Percentiles rank a stretch among this genome's conserved stretches.
Conservation (phyloP, 1,284 basidiomycete genomes). For the Megacollybia platyphylla region DNA sequence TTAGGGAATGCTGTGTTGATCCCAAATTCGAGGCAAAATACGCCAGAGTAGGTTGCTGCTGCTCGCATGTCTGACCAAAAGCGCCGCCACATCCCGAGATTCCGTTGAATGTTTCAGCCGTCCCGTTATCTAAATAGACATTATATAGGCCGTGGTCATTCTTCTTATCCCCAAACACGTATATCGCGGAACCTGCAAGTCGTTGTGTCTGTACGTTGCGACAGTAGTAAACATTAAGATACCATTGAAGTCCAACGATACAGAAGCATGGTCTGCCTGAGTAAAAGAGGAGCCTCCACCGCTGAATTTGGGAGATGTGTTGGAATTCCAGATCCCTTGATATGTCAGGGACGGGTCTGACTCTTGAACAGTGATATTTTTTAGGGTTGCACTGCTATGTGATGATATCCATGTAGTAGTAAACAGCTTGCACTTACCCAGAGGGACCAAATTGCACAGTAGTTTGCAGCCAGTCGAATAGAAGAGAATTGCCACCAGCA, state of each 20-base stretch:
- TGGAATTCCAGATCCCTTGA: conserved; percentile 23
- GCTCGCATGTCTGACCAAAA: conserved; percentile 27
- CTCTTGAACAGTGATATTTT: conserved; percentile 25
- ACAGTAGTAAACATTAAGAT: neutral
- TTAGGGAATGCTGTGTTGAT: conserved; percentile 19
- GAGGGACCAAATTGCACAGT: conserved; percentile 24
- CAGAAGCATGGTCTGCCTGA: conserved; percentile 20
- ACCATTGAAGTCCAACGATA: conserved; percentile 25
- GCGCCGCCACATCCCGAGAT: conserved; percentile 28
- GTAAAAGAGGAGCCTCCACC: conserved; percentile 29
- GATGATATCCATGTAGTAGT: neutral
- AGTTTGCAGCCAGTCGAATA: conserved; percentile 23
- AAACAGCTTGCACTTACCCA: conserved; percentile 13
- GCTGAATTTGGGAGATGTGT: conserved; percentile 25
- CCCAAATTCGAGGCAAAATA: conserved; percentile 27
- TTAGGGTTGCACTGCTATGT: conserved; percentile 17
- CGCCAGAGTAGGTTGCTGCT: conserved; percentile 23
- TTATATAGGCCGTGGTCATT: conserved; percentile 28
- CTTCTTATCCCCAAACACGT: conserved; percentile 30
- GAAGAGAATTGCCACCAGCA: conserved; percentile 18
- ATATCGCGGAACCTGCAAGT: conserved; percentile 23
- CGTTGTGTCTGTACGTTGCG: neutral
- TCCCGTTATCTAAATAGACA: conserved; percentile 18
- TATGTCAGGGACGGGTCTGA: conserved; percentile 20
- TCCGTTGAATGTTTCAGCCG: conserved; percentile 18